Base-by-base conservation (phyloP, 2,329 filamentous ascomycete species). In the Aspergillus ochraceoroseus region DNA sequence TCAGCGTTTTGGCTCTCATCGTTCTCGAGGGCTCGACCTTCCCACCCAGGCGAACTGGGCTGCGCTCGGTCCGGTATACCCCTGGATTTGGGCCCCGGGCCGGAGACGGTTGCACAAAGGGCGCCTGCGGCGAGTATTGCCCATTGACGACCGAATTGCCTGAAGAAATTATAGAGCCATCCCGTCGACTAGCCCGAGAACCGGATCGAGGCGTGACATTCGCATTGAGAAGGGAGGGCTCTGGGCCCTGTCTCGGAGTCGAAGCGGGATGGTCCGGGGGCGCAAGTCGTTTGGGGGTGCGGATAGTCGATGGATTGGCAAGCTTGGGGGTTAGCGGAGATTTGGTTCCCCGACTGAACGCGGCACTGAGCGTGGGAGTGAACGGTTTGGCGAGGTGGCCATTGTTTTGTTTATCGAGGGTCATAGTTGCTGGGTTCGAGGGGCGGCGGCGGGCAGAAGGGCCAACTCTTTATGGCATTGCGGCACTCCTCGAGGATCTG, bases 161-260 rank as follows among this genome's bases (percentile, higher is more conserved):
- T 3, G 85, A 82, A 1, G 87, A 87, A 20, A 75, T 77, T 43
- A 73, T 76, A 17, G 75, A 66, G 61, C 83, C 87, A 59, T 86
- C 80, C 42, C 81, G 76, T 51, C 87, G 80, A 52, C 72, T 80
- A 60, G 80, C 86, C 47, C 88, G 76, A 33, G 80, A 72, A 6
- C 83, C 83, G 6, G 87, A 87, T 50, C 88, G 79, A 35, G 87
- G 86, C 3, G 88, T 94, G 58, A 88, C 70, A 61, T 86, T 88
- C 61, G 68, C 75, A 63, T 64, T 79, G 30, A 87, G 66, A 53
- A 77, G 77, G 35, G 75, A 58, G 6, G 72, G 63, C 49, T 71
- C 58, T 45, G 78, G 74, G 35, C 83, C 78, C 44, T 55, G 52
- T 55, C 61, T 55, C 52, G 59, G 57, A 46, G 58, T 55, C 31